Base-by-base conservation (phyloP, 2,329 filamentous ascomycete genomes). In the Annulohypoxylon truncatum region DNA sequence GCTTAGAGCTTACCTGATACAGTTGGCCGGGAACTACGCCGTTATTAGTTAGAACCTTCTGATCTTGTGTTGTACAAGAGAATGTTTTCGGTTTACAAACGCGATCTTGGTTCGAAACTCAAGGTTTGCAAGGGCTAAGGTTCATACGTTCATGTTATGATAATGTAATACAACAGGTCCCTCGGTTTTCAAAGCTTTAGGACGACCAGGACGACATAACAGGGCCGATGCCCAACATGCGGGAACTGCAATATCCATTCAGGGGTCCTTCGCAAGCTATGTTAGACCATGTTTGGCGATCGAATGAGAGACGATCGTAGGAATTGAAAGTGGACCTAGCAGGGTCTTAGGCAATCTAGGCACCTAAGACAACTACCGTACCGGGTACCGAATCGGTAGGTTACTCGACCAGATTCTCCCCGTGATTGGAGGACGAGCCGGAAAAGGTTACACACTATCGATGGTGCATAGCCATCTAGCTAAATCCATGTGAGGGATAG, bases 261-360 rank as follows among this genome's bases (percentile, higher is more conserved):
- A 63, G 64, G 64, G 64, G 64, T 63, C 64, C 60, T 66, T 50
- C 31, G n/a, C 50, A 64, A 64, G 60, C 22, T 44, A 35, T 20
- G 40, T 56, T 48, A 38, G 31, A n/a, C 54, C 35, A 35, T 20
- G 18, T 56, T 48, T 28, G 44, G 20, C 54, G 62, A 66, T 56
- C 58, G 55, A 62, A 65, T 62, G 29, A 47, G 4, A 33, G 46
- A 44, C 15, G 62, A 63, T 68, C 61, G 31, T 50, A 28, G 51
- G 51, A 55, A 55, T 58, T 42, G 57, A 62, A 53, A 61, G 63
- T 61, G 63, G 66, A 31, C 33, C 55, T 20, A 40, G n/a, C 31
- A 53, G 52, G 56, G 50, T 15, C 4, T 33, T 47, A 51, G 29
- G 13, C 44, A 15, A 15, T 26, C 24, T 48, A 48, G 31, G 33